A percentile compares a stretch with the other conserved stretches of the same genome.
These are phyloP conservation scores for Fusarium torreyae DNA, from an alignment of 2,329 filamentous ascomycete species.

Conservation along the genomic window DNA sequence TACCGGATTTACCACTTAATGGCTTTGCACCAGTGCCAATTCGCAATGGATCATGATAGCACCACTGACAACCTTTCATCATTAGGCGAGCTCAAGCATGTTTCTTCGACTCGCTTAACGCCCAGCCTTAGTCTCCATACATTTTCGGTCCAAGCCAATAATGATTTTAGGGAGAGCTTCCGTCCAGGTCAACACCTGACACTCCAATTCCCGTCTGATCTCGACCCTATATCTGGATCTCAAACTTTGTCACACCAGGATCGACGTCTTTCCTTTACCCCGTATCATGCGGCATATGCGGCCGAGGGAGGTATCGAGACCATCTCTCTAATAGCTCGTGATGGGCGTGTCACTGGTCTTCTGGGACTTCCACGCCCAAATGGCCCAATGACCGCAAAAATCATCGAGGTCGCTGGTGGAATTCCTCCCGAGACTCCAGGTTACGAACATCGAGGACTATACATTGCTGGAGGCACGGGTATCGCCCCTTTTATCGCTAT, in stretches of 20 bases:
- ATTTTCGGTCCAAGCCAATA: constrained; percentile 5
- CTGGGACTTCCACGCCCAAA: constrained; percentile 16
- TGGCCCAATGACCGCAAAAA: background rate
- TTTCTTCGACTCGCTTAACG: constrained; percentile 22
- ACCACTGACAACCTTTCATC: background rate
- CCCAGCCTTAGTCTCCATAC: constrained; percentile 15
- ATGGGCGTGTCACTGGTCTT: constrained; percentile 20
- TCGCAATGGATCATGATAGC: constrained; percentile 5
- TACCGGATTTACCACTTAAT: background rate
- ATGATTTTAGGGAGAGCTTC: background rate
- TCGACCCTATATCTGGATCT: constrained; percentile 20
- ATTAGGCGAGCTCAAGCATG: constrained; percentile 7
- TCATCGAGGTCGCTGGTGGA: constrained; percentile 13
- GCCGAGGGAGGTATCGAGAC: background rate
- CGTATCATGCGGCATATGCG: background rate
- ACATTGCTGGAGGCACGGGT: constrained; percentile 5
- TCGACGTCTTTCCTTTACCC: constrained; percentile 19
- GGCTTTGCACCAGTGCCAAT: background rate
- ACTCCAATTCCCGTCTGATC: constrained; percentile 17
- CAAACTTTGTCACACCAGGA: constrained; percentile 20
- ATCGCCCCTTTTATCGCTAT: constrained; percentile 13
- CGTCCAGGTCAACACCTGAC: constrained; percentile 18
- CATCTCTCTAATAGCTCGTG: constrained; percentile 12
- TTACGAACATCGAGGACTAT: background rate
- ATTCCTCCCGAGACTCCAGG: background rate